Evolutionary conservation across 139 green algal species (phyloP).

Genomic region (Coelastrella sp.): DNA sequence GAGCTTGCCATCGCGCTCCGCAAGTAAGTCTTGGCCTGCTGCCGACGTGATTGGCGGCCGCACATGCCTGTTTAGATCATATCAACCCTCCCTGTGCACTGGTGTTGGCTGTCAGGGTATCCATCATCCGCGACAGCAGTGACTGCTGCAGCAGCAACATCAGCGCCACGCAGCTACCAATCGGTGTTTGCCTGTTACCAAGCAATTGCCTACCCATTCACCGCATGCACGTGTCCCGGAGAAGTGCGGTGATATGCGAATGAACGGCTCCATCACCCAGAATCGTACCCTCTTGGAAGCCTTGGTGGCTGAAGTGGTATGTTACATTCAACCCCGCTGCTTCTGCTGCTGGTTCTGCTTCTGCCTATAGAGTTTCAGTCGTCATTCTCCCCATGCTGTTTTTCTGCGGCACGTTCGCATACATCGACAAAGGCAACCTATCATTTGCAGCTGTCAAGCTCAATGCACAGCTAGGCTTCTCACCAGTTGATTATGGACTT

Average conservation of each 20-base stretch:
- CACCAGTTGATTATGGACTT: neutral
- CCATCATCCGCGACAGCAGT: no score
- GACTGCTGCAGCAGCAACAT: no score
- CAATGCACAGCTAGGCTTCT: neutral
- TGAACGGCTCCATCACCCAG: neutral
- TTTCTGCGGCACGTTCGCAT: neutral
- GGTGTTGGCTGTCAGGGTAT: no score
- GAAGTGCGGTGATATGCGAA: no score
- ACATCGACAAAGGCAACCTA: neutral
- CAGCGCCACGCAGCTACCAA: no score
- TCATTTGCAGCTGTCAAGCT: conserved; percentile 11
- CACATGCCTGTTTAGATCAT: no score
- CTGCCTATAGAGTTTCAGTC: neutral
- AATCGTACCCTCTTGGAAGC: neutral
- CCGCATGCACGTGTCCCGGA: no score
- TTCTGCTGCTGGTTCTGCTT: neutral
- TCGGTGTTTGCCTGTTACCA: no score
- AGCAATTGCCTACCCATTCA: no score
- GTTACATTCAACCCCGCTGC: neutral
- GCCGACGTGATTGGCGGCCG: no score
- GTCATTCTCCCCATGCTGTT: conserved; percentile 22
- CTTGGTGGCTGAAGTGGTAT: no score
- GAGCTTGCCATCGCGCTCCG: neutral
- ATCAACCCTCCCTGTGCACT: no score
- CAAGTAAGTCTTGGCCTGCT: neutral